Conservation (phyloP, 148 eudicot genomes). For the Persicaria tinctoria region DNA sequence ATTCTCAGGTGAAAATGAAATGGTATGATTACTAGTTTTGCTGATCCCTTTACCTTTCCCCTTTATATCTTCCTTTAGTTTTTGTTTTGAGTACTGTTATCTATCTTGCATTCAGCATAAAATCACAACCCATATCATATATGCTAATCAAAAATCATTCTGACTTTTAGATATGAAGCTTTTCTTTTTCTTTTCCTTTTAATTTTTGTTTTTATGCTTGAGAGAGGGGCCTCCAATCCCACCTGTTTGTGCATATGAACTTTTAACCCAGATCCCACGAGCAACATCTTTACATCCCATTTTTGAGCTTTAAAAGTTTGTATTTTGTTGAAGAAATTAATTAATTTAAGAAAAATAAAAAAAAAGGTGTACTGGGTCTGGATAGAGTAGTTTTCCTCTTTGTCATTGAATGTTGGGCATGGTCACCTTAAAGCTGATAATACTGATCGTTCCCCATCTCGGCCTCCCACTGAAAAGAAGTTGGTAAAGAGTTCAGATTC, state of each 20-base stretch:
- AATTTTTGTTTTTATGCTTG: background rate
- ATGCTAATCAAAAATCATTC: conserved; percentile 1
- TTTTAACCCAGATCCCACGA: background rate
- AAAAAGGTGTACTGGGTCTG: background rate
- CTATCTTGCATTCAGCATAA: conserved; percentile 12
- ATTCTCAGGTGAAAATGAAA: background rate
- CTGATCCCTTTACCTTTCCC: background rate
- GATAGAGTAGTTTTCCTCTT: background rate
- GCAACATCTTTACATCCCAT: conserved; percentile 2
- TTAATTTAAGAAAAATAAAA: background rate
- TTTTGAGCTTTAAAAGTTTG: conserved; percentile 2
- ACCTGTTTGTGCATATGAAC: background rate
- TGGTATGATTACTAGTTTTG: background rate
- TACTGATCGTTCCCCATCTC: background rate
- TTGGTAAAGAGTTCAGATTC: conserved; percentile 4
- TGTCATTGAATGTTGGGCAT: background rate
- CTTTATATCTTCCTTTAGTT: background rate
- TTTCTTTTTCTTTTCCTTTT: background rate
- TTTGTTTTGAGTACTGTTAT: background rate
- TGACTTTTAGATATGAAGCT: background rate
- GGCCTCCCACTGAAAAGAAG: background rate
- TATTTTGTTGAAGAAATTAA: background rate
- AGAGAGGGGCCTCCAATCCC: background rate
- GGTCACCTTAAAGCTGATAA: conserved; percentile 8
- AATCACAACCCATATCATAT: conserved; percentile 5